These are phyloP conservation scores for Penicillium bovifimosum DNA, from an alignment of 495 filamentous ascomycete genomes.

Conservation along the genomic window DNA sequence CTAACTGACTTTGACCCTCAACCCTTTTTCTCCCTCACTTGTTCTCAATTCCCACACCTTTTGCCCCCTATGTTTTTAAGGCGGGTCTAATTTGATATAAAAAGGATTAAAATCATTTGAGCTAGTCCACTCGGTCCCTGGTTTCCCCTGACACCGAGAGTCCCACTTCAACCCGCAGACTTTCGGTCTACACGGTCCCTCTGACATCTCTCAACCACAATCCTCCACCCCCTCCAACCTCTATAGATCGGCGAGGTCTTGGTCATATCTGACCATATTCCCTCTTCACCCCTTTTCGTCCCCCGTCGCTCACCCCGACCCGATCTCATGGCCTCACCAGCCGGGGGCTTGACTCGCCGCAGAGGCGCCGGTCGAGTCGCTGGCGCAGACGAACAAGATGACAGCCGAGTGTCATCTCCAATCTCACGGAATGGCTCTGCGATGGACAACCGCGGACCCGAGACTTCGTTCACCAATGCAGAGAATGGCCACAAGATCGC, in stretches of 20 bases:
- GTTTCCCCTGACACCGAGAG: constrained; percentile 31
- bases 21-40: constrained; percentile 5
- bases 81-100: background rate
- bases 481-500: constrained; percentile 99
- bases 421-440: constrained; percentile 53
- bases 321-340: constrained; percentile 56
- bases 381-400: constrained; percentile 51
- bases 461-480: constrained; percentile 85
- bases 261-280: constrained; percentile 5
- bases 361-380: constrained; percentile 63
- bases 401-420: constrained; percentile 66
- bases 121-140: constrained; percentile 22
- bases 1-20: constrained; percentile 18
- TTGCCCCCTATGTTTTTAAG: background rate
- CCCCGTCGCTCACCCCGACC: constrained; percentile 14
- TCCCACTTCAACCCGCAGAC: constrained; percentile 26
- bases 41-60: background rate
- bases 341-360: constrained; percentile 68
- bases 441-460: constrained; percentile 63
- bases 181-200: constrained; percentile 29
- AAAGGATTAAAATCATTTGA: background rate
- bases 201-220: constrained; percentile 17
- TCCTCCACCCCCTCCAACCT: constrained; percentile 24
- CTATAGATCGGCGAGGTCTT: constrained; percentile 19
- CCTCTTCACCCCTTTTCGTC: constrained; percentile 3